These are phyloP conservation scores for Eutrema heterophyllum DNA, from an alignment of 345 rosid species.

Conservation along the genomic window DNA sequence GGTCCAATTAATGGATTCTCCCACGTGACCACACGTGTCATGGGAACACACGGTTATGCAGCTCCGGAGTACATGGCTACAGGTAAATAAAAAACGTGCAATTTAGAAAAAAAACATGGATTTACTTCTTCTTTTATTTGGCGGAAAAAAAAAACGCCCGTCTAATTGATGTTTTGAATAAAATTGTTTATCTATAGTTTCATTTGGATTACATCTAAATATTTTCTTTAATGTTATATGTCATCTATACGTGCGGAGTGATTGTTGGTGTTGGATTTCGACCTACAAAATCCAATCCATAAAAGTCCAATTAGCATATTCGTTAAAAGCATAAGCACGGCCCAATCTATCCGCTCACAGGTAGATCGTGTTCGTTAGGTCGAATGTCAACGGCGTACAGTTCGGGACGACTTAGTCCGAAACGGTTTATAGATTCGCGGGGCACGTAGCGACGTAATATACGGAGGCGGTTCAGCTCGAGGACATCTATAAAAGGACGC, in stretches of 20 bases:
- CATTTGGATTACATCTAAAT: not conserved
- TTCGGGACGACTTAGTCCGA: too few relatives aligned
- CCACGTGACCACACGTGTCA: conserved; percentile 61
- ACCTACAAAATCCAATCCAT: too few relatives aligned
- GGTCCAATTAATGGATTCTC: conserved; percentile 70
- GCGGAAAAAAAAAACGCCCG: not conserved
- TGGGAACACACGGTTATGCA: conserved; percentile 87
- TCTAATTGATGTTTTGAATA: not conserved
- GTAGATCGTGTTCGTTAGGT: too few relatives aligned
- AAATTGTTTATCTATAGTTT: not conserved
- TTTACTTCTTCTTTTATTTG: not conserved
- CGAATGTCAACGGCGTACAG: too few relatives aligned
- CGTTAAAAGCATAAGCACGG: too few relatives aligned
- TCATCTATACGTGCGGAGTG: conserved; percentile 75
- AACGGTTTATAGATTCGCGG: too few relatives aligned
- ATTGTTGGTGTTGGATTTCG: too few relatives aligned
- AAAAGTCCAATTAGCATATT: too few relatives aligned
- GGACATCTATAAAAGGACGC: too few relatives aligned
- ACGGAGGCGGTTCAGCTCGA: too few relatives aligned
- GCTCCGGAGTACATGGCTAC: conserved; percentile 86
- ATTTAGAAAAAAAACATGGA: not conserved
- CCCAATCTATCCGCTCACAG: too few relatives aligned
- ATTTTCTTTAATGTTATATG: conserved; percentile 38
- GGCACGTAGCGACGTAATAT: too few relatives aligned
- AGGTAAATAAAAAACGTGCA: conserved; percentile 35